Evolutionary conservation across 2,329 filamentous ascomycete species (phyloP).

Genomic region (Penicillium capsulatum): DNA sequence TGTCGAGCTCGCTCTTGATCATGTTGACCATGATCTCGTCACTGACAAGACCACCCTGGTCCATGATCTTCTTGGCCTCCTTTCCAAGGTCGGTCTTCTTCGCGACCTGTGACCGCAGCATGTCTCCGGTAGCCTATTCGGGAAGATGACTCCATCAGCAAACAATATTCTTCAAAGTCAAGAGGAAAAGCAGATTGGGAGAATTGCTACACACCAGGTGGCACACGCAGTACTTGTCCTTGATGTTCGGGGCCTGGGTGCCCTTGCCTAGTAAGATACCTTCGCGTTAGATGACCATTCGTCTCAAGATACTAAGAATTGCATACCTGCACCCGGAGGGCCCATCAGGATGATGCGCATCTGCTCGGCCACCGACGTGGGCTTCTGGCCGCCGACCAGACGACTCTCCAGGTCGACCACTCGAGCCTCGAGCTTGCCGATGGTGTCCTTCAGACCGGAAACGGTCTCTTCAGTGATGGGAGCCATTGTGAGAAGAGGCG

Average conservation of each 20-base stretch:
- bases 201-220: conserved; percentile 67
- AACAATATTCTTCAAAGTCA: conserved; percentile 2
- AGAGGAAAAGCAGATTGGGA: neutral
- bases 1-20: conserved; percentile 96
- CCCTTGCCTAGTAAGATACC: conserved; percentile 71
- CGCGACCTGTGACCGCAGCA: conserved; percentile 96
- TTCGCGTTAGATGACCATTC: conserved; percentile 15
- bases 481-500: conserved; percentile 66
- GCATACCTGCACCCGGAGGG: conserved; percentile 86
- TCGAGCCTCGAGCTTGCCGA: conserved; percentile 77
- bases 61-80: conserved; percentile 99
- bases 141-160: conserved; percentile 13
- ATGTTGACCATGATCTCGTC: conserved; percentile 99
- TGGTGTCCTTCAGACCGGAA: conserved; percentile 76
- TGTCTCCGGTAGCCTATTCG: conserved; percentile 87
- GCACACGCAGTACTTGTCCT: conserved; percentile 96
- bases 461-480: conserved; percentile 76
- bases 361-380: conserved; percentile 55
- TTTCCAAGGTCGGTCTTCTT: conserved; percentile 93
- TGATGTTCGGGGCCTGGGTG: conserved; percentile 95
- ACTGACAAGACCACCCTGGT: conserved; percentile 92
- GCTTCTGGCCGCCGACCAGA: conserved; percentile 52
- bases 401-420: conserved; percentile 79
- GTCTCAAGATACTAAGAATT: neutral
- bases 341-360: conserved; percentile 98